Percentiles rank a stretch among this genome's conserved stretches.
phyloP scores from a whole-genome alignment of 768 basidiomycete species.

The Mycena olivaceomarginata region DNA sequence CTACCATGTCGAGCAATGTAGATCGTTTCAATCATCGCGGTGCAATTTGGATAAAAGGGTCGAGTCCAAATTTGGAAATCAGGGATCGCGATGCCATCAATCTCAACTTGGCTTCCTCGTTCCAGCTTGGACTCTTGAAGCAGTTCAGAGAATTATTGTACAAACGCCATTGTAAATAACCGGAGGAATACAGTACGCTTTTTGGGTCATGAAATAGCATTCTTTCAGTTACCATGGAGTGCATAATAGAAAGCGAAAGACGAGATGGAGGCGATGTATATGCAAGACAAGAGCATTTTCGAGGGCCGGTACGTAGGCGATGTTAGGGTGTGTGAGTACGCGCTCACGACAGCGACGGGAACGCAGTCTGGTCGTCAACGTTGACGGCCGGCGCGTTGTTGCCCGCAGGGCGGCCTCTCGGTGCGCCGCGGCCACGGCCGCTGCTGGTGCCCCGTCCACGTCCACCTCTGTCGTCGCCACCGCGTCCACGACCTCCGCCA shows the following conservation, averaged over 20 bases:
- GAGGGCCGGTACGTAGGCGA: slow-evolving; percentile 21
- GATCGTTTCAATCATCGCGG: slow-evolving; percentile 74
- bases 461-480: slow-evolving; percentile 66
- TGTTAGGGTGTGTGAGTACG: slow-evolving; percentile 7
- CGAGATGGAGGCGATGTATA: slow-evolving; percentile 36
- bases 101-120: not conserved
- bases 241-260: slow-evolving; percentile 40
- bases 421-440: slow-evolving; percentile 54
- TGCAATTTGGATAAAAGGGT: slow-evolving; percentile 11
- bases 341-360: slow-evolving; percentile 87
- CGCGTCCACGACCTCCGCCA: slow-evolving; percentile 73
- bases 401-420: slow-evolving; percentile 61
- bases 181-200: slow-evolving; percentile 40
- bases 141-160: slow-evolving; percentile 30
- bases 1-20: slow-evolving; percentile 83
- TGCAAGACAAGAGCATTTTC: slow-evolving; percentile 38
- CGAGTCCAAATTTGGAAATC: not conserved
- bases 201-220: slow-evolving; percentile 31
- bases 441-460: slow-evolving; percentile 57
- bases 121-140: not conserved
- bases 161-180: slow-evolving; percentile 41
- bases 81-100: not conserved
- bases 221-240: slow-evolving; percentile 34
- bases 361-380: slow-evolving; percentile 90
- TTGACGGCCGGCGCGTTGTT: slow-evolving; percentile 66